These are phyloP conservation scores for Osmanthus fragrans DNA, from an alignment of 257 asterid genomes.

Conservation along the genomic window DNA sequence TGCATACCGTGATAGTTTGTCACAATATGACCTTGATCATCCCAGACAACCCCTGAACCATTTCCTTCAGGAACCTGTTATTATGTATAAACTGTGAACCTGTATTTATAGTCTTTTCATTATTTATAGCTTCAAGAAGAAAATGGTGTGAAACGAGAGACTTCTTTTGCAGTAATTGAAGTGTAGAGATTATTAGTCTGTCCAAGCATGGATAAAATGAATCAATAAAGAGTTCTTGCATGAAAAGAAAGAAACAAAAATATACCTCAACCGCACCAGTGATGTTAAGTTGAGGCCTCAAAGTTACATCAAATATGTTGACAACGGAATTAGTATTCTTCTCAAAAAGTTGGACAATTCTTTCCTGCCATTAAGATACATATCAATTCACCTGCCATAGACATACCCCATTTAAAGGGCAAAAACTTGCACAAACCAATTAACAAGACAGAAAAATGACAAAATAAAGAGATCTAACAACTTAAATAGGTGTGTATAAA, in stretches of 20 bases:
- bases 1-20: conserved; percentile 93
- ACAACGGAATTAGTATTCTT: conserved; percentile 89
- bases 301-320: conserved; percentile 92
- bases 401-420: conserved; percentile 15
- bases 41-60: conserved; percentile 99
- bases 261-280: conserved; percentile 90
- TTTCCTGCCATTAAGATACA: conserved; percentile 74
- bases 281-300: conserved; percentile 82
- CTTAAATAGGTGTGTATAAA: conserved; percentile 11
- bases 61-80: conserved; percentile 96
- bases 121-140: neutral
- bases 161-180: neutral
- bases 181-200: neutral
- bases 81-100: neutral
- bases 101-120: conserved; percentile 16
- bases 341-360: conserved; percentile 86
- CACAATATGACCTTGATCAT: conserved; percentile 85
- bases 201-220: neutral
- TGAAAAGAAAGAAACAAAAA: neutral
- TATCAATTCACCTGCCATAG: conserved; percentile 48
- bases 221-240: neutral
- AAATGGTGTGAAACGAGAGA: neutral
- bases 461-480: neutral
- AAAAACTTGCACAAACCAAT: conserved; percentile 27
- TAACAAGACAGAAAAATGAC: conserved; percentile 6